Evolutionary conservation across 352 stramenopile genomes (phyloP).

Genomic region (Globisporangium cederbergense): DNA sequence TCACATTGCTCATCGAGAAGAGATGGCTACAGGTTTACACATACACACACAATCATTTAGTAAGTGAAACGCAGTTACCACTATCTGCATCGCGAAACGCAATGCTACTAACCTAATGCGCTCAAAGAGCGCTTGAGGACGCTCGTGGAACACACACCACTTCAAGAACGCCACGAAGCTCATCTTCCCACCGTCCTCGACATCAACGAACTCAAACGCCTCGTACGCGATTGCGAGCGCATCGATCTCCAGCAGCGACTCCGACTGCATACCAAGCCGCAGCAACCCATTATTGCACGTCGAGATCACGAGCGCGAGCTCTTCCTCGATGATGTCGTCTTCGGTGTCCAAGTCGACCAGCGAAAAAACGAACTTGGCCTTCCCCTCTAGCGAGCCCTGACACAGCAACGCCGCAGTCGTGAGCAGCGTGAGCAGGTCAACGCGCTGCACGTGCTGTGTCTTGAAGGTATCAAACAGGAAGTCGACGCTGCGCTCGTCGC

Average conservation of each 20-base stretch:
- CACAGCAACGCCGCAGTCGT: constrained; percentile 36
- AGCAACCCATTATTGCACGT: constrained; percentile 42
- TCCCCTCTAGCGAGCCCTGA: constrained; percentile 47
- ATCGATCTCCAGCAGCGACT: constrained; percentile 35
- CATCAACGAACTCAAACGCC: constrained; percentile 57
- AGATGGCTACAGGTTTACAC: constrained; percentile 27
- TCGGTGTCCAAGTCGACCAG: constrained; percentile 73
- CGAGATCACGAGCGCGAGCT: constrained; percentile 64
- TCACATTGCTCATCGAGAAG: constrained; percentile 35
- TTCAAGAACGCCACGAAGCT: constrained; percentile 53
- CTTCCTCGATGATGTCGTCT: constrained; percentile 69
- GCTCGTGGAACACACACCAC: constrained; percentile 67
- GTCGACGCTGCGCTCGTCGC: constrained; percentile 24
- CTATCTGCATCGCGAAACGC: not conserved
- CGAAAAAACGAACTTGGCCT: constrained; percentile 55
- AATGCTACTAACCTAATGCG: constrained; percentile 32
- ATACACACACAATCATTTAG: not conserved
- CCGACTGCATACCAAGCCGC: constrained; percentile 28
- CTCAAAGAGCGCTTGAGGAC: constrained; percentile 50
- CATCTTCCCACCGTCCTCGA: constrained; percentile 73
- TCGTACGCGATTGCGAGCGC: constrained; percentile 58
- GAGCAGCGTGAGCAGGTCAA: constrained; percentile 64
- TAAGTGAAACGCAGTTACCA: not conserved
- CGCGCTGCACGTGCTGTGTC: constrained; percentile 10
- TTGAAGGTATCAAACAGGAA: constrained; percentile 56